Evolutionary conservation across 192 early-diverging fungal species (phyloP).

Genomic region (Phlyctochytrium planicorne): DNA sequence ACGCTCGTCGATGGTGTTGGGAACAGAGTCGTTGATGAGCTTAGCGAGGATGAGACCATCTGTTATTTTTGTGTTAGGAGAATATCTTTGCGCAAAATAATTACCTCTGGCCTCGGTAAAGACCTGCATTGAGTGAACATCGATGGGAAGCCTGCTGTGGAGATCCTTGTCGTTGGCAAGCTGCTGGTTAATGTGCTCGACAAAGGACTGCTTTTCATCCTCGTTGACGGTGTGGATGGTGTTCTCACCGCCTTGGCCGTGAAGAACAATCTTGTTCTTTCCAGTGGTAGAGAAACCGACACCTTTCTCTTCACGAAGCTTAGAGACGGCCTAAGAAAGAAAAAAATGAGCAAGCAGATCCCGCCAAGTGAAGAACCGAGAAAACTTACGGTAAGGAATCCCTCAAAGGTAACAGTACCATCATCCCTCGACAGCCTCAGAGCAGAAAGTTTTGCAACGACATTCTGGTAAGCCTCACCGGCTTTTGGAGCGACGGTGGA

Average conservation of each 20-base stretch:
- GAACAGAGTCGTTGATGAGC: slow-evolving; percentile 96
- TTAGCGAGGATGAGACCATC: slow-evolving; percentile 90
- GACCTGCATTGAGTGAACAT: slow-evolving; percentile 90
- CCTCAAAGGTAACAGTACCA: slow-evolving; percentile 49
- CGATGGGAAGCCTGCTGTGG: slow-evolving; percentile 86
- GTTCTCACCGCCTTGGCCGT: slow-evolving; percentile 74
- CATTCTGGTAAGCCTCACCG: slow-evolving; percentile 43
- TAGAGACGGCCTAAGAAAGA: slow-evolving; percentile 38
- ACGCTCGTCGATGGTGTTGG: slow-evolving; percentile 98
- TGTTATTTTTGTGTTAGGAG: neutral
- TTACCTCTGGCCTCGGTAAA: slow-evolving; percentile 92
- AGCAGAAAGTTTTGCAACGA: slow-evolving; percentile 37
- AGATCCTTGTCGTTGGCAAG: slow-evolving; percentile 81
- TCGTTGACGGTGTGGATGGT: slow-evolving; percentile 98
- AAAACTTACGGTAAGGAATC: slow-evolving; percentile 41
- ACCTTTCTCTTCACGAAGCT: slow-evolving; percentile 52
- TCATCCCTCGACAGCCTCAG: slow-evolving; percentile 34
- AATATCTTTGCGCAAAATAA: neutral
- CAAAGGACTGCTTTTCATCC: slow-evolving; percentile 97
- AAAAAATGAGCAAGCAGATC: neutral
- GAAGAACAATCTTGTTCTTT: slow-evolving; percentile 84
- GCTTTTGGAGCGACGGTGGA: slow-evolving; percentile 50
- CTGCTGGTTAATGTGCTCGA: slow-evolving; percentile 88
- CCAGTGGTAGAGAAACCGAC: slow-evolving; percentile 29
- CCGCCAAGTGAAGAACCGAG: neutral